A percentile compares a stretch with the other conserved stretches of the same genome.
phyloP scores from a whole-genome alignment of 176 grass and related monocot species.

The Triticum dicoccoides region DNA sequence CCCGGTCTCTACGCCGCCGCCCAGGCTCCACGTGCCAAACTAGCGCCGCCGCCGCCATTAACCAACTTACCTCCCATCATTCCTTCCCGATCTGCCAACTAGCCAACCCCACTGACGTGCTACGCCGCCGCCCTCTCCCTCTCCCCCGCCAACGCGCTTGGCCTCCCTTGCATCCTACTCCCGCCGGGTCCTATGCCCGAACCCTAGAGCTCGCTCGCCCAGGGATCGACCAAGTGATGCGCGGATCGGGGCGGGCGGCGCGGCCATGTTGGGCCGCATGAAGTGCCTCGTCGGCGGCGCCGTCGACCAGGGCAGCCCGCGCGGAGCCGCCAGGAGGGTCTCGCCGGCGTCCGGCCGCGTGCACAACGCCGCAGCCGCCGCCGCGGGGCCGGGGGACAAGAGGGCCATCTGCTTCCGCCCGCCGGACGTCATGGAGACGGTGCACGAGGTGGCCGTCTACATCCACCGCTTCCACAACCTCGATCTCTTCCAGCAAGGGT shows the following conservation, averaged over 20 bases:
- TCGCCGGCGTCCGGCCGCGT: constrained; percentile 55
- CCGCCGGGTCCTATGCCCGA: not conserved
- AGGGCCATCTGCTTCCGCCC: constrained; percentile 27
- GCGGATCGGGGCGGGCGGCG: constrained; percentile 30
- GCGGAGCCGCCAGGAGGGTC: constrained; percentile 41
- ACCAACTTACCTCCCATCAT: not conserved
- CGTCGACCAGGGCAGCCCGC: constrained; percentile 58
- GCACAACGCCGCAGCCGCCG: constrained; percentile 28
- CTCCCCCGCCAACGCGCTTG: not conserved
- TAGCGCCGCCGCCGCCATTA: constrained; percentile 5
- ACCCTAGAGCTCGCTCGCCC: not conserved
- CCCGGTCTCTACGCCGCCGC: not conserved
- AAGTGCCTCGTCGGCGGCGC: constrained; percentile 64
- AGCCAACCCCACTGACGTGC: not conserved
- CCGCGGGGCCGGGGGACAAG: constrained; percentile 8
- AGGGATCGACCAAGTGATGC: constrained; percentile 43
- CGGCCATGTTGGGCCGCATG: constrained; percentile 59
- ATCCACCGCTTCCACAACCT: constrained; percentile 99
- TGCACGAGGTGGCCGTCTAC: constrained; percentile 94
- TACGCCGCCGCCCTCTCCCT: not conserved
- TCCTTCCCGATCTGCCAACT: constrained; percentile 33
- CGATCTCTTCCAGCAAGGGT: constrained; percentile 99
- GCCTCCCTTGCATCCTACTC: not conserved
- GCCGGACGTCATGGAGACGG: constrained; percentile 81
- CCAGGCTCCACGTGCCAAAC: not conserved